Evolutionary conservation across 2,329 filamentous ascomycete genomes (phyloP).

Genomic region (Colletotrichum abscissum): DNA sequence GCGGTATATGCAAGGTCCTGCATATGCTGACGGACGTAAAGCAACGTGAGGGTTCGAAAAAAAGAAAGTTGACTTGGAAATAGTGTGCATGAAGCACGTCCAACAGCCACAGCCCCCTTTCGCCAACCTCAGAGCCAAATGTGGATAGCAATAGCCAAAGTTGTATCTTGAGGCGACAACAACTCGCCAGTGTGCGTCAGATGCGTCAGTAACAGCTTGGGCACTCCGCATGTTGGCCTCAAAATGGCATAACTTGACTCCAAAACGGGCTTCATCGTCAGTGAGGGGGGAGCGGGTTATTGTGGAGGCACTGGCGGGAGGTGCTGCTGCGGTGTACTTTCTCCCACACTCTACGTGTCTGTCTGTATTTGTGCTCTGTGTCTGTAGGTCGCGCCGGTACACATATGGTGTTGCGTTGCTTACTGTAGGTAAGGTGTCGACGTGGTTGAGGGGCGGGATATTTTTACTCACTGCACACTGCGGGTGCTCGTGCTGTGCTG

Average conservation of each 20-base stretch:
- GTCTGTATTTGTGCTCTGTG: background rate
- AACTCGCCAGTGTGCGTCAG: constrained; percentile 14
- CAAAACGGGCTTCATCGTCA: constrained; percentile 16
- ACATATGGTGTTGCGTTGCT: constrained; percentile 1
- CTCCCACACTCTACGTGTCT: background rate
- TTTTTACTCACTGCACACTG: constrained; percentile 29
- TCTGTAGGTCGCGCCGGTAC: background rate
- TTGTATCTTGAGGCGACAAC: background rate
- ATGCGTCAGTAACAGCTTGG: background rate
- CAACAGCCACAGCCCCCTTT: constrained; percentile 16
- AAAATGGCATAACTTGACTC: constrained; percentile 19
- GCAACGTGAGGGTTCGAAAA: constrained; percentile 7
- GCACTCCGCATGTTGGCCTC: constrained; percentile 5
- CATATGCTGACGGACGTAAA: constrained; percentile 16
- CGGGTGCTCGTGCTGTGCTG: constrained; percentile 21
- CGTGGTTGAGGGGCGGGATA: constrained; percentile 1
- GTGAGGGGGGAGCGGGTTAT: background rate
- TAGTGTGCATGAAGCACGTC: constrained; percentile 11
- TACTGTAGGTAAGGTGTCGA: background rate
- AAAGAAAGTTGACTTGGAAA: constrained; percentile 2
- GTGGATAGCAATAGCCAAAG: background rate
- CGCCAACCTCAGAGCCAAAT: constrained; percentile 2
- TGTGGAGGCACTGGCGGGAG: constrained; percentile 28
- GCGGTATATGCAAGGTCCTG: constrained; percentile 19
- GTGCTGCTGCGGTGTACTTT: background rate